Evolutionary conservation across 1,284 basidiomycete species (phyloP).

Genomic region (Clitocybe nebularis): DNA sequence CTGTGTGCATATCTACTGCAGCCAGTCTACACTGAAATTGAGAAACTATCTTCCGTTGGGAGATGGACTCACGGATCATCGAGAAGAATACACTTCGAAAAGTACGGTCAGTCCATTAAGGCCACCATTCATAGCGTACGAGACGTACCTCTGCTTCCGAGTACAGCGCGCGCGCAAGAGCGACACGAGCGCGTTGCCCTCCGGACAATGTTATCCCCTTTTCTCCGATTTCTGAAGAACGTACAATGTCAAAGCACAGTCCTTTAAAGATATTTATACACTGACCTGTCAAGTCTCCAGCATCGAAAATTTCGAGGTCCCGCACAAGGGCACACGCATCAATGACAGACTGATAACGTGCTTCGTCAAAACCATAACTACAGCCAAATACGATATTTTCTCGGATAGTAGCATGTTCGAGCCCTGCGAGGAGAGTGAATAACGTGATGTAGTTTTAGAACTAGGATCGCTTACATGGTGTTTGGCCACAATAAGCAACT

Average conservation of each 20-base stretch:
- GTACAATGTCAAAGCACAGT: slow-evolving; percentile 1
- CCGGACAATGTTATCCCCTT: slow-evolving; percentile 80
- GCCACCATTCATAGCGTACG: no score
- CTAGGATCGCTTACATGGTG: slow-evolving; percentile 47
- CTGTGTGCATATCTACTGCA: slow-evolving; percentile 88
- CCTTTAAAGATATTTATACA: slow-evolving; percentile 1
- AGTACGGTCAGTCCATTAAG: background rate
- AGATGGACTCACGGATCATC: slow-evolving; percentile 67
- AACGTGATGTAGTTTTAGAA: background rate
- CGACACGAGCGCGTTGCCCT: slow-evolving; percentile 78
- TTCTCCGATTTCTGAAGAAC: slow-evolving; percentile 59
- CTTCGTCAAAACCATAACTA: slow-evolving; percentile 57
- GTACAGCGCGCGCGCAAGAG: slow-evolving; percentile 64
- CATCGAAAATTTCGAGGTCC: slow-evolving; percentile 75
- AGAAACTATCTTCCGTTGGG: background rate
- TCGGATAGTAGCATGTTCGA: slow-evolving; percentile 73
- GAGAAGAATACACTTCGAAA: slow-evolving; percentile 64
- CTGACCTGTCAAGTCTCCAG: slow-evolving; percentile 76
- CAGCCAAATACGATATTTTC: slow-evolving; percentile 84
- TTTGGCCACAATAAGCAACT: slow-evolving; percentile 66
- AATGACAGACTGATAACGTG: slow-evolving; percentile 69
- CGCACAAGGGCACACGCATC: slow-evolving; percentile 76
- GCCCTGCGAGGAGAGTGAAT: slow-evolving; percentile 36
- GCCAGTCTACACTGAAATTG: slow-evolving; percentile 50
- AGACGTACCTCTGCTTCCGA: slow-evolving; percentile 51